Percentiles rank a stretch among this genome's conserved stretches.
Evolutionary conservation across 1,284 basidiomycete species (phyloP).

Genomic region (Lentinula novae-zelandiae): DNA sequence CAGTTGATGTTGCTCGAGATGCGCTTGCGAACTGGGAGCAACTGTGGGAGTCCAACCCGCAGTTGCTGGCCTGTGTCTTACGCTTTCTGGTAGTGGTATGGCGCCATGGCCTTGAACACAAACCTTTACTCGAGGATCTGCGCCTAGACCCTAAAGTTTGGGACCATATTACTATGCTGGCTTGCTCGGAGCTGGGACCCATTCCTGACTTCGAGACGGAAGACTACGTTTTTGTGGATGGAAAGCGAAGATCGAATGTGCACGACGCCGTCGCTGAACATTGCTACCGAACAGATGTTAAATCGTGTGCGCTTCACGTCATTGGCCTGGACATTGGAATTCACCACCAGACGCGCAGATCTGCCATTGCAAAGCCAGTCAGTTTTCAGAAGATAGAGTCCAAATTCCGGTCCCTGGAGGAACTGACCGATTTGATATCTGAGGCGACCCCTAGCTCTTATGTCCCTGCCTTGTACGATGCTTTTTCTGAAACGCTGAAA

Average conservation of each 20-base stretch:
- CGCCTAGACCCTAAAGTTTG: constrained; percentile 61
- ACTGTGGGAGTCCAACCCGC: constrained; percentile 73
- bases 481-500: constrained; percentile 42
- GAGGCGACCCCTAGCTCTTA: constrained; percentile 70
- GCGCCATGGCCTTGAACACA: constrained; percentile 81
- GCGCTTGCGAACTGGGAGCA: constrained; percentile 68
- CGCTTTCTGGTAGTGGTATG: constrained; percentile 81
- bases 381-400: constrained; percentile 58
- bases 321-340: constrained; percentile 65
- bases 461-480: constrained; percentile 66
- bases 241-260: constrained; percentile 50
- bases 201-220: constrained; percentile 59
- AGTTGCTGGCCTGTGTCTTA: constrained; percentile 72
- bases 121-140: constrained; percentile 50
- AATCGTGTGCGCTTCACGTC: constrained; percentile 74
- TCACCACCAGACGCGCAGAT: constrained; percentile 37
- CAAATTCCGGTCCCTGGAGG: constrained; percentile 55
- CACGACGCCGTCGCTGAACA: constrained; percentile 61
- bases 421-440: constrained; percentile 56
- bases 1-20: constrained; percentile 62
- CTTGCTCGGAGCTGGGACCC: constrained; percentile 62
- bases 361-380: constrained; percentile 34
- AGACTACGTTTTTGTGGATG: constrained; percentile 43
- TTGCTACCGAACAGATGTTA: constrained; percentile 69
- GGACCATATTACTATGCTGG: constrained; percentile 57